Evolutionary conservation across 352 stramenopile genomes (phyloP).

Genomic region (Globisporangium cylindrosporum): DNA sequence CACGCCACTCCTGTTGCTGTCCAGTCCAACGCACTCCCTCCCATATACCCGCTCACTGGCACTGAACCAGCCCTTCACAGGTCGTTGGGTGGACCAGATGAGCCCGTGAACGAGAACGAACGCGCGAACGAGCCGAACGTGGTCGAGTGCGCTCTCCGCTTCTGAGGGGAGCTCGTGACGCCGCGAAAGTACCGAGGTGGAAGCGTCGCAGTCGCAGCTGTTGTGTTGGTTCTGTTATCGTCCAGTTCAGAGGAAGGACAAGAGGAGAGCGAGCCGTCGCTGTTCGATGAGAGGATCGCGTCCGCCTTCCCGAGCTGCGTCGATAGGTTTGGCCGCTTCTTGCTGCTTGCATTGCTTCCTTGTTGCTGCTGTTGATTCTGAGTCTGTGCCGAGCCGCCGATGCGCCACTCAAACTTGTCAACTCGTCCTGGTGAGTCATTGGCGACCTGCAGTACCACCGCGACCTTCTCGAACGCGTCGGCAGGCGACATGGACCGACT

Average conservation of each 20-base stretch:
- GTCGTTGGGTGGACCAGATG: slow-evolving; percentile 2
- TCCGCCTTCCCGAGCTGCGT: slow-evolving; percentile 7
- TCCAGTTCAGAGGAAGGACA: background rate
- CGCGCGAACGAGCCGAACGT: slow-evolving; percentile 75
- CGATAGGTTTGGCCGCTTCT: slow-evolving; percentile 8
- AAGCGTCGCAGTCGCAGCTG: slow-evolving; percentile 17
- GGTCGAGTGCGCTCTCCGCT: slow-evolving; percentile 74
- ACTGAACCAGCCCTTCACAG: slow-evolving; percentile 4
- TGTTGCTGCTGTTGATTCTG: background rate
- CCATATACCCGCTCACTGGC: background rate
- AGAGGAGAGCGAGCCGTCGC: background rate
- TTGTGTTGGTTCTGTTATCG: background rate
- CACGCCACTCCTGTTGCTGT: background rate
- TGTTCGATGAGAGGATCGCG: background rate
- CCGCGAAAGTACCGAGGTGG: slow-evolving; percentile 70
- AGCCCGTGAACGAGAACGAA: slow-evolving; percentile 64
- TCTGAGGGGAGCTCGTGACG: slow-evolving; percentile 46
- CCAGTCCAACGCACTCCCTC: background rate
- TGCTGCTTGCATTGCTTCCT: background rate
- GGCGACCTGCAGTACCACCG: slow-evolving; percentile 31
- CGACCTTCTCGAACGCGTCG: slow-evolving; percentile 61
- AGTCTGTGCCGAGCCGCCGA: slow-evolving; percentile 17
- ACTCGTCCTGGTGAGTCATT: slow-evolving; percentile 56
- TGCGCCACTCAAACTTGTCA: slow-evolving; percentile 59
- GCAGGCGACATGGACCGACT: slow-evolving; percentile 50